A percentile compares a stretch with the other conserved stretches of the same genome.
Evolutionary conservation across 805 yeast species (phyloP).

Genomic region (Yueomyces sinensis): DNA sequence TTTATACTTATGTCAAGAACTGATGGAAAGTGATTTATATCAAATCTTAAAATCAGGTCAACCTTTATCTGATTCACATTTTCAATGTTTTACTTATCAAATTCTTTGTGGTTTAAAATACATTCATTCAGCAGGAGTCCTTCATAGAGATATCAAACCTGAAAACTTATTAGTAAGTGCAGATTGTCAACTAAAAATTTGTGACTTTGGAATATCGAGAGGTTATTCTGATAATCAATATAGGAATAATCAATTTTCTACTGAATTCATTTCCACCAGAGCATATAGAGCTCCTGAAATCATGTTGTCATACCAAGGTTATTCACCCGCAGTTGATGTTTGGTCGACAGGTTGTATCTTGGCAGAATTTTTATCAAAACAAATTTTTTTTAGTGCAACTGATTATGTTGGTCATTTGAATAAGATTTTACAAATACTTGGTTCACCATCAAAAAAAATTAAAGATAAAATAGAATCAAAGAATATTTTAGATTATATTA

Average conservation of each 20-base stretch:
- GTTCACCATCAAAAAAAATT: slow-evolving; percentile 78
- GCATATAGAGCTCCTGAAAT: slow-evolving; percentile 98
- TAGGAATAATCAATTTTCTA: slow-evolving; percentile 25
- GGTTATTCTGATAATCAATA: slow-evolving; percentile 17
- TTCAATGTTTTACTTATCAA: slow-evolving; percentile 88
- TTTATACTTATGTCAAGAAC: slow-evolving; percentile 77
- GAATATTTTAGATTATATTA: slow-evolving; percentile 80
- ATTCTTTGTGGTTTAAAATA: slow-evolving; percentile 82
- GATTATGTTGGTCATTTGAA: slow-evolving; percentile 88
- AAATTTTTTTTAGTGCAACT: slow-evolving; percentile 86
- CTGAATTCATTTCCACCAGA: slow-evolving; percentile 94
- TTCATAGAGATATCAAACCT: slow-evolving; percentile 89
- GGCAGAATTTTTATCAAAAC: slow-evolving; percentile 77
- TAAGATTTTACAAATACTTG: slow-evolving; percentile 71
- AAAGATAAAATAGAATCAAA: slow-evolving; percentile 60
- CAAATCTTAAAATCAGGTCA: slow-evolving; percentile 65
- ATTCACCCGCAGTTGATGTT: slow-evolving; percentile 88
- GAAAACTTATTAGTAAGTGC: slow-evolving; percentile 75
- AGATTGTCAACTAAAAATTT: slow-evolving; percentile 85
- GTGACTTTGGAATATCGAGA: slow-evolving; percentile 87
- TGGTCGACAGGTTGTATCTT: slow-evolving; percentile 96
- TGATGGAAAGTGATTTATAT: slow-evolving; percentile 82
- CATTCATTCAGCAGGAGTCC: slow-evolving; percentile 84
- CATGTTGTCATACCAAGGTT: slow-evolving; percentile 87
- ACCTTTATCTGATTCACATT: slow-evolving; percentile 77